Evolutionary conservation across 805 yeast species (phyloP), one percentile per base, ranked within the genome.

Genomic region (Kuraishia capsulata): DNA sequence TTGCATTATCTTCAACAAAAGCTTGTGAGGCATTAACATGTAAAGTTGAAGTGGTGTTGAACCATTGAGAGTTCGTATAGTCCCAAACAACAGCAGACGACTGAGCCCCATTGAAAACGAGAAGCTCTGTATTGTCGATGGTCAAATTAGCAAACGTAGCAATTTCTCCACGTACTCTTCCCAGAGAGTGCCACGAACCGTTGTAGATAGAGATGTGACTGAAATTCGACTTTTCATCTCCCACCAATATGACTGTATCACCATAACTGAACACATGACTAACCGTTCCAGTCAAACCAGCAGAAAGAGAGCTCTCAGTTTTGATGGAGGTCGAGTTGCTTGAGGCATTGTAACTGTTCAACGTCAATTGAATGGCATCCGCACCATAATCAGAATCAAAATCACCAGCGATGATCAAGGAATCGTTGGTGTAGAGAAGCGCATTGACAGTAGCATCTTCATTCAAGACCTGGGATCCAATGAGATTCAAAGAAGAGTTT

Each of bases 331-430:
- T 30, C 3, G 41, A 31, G 35, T 43, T 47, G 4, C 42, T 25
- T 3, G 44, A 39, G 5, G 46, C 43, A 5, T 51, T 44, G 30
- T 52, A 45, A 2, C 48, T 39, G 17, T 45, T 45, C 4, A 67
- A 40, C 3, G 53, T 44, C 3, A 65, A 39, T 2, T 51, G 53
- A 2, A 69, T 47, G 21, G 75, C 54, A 42, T 67, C 62, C 18
- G 50, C 61, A 29, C 70, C 65, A 31, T 56, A 50, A 0, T 47
- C 38, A 4, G 68, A 55, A 2, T 56, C 49, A 42, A 71, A 67
- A 16, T 65, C 65, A 38, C 85, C 87, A 4, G 73, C 71, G 37
- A 79, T 47, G 24, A 59, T 57, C 11, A 76, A 43, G 1, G 59
- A 44, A 2, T 61, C 49, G 23, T 65, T 61, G 24, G 54, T 45